Conservation (phyloP, 1,139 yeast genomes). For the Nakaseomyces sp. region DNA sequence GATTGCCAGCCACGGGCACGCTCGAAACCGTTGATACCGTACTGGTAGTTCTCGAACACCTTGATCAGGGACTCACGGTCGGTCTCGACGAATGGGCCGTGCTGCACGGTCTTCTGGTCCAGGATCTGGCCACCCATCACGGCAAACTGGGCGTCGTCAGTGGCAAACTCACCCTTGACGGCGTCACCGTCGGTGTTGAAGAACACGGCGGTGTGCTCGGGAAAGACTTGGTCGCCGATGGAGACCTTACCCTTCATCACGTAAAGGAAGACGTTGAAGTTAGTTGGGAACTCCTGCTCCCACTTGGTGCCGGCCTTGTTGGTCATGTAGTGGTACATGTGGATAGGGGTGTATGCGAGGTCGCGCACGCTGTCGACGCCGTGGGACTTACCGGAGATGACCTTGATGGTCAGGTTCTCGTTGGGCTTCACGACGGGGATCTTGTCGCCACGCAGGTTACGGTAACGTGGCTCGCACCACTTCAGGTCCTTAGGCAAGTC, state of each 20-base stretch:
- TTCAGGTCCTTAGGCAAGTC: conserved; percentile 70
- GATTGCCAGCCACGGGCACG: conserved; percentile 60
- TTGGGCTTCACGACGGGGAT: conserved; percentile 62
- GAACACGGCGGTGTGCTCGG: conserved; percentile 48
- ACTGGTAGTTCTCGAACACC: conserved; percentile 65
- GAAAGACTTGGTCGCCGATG: conserved; percentile 39
- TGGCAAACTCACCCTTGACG: conserved; percentile 42
- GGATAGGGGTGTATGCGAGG: conserved; percentile 77
- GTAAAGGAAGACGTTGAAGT: conserved; percentile 68
- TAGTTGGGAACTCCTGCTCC: conserved; percentile 50
- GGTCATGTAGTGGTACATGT: conserved; percentile 60
- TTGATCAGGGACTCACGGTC: conserved; percentile 51
- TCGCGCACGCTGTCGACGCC: conserved; percentile 69
- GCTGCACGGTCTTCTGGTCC: conserved; percentile 73
- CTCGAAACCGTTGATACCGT: conserved; percentile 65
- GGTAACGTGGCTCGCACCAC: conserved; percentile 65
- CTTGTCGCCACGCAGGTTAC: conserved; percentile 65
- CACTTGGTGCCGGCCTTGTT: conserved; percentile 58
- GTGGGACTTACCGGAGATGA: conserved; percentile 68
- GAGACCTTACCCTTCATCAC: conserved; percentile 54
- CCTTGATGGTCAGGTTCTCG: conserved; percentile 62
- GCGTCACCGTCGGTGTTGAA: conserved; percentile 58
- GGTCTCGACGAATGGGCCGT: conserved; percentile 65
- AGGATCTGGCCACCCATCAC: conserved; percentile 70
- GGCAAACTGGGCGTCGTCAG: conserved; percentile 41